phyloP scores from a whole-genome alignment of 768 basidiomycete genomes.

The Serendipita sp. region DNA sequence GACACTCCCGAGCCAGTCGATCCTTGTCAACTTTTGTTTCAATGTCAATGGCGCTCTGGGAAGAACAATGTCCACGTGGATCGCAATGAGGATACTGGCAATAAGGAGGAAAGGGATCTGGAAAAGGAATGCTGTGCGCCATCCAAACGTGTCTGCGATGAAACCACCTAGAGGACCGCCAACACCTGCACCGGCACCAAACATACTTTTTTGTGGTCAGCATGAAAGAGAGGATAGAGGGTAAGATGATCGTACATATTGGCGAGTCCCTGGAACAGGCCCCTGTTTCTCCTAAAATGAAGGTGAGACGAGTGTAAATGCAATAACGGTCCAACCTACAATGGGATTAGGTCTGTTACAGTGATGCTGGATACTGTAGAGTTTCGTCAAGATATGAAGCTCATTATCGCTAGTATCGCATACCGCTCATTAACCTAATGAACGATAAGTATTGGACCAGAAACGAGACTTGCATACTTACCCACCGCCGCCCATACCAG shows the following conservation, averaged over 20 bases:
- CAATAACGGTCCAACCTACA: constrained; percentile 32
- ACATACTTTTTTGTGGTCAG: constrained; percentile 36
- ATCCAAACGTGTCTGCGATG: constrained; percentile 73
- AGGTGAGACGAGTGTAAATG: constrained; percentile 3
- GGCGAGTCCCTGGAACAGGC: constrained; percentile 80
- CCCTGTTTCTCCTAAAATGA: constrained; percentile 53
- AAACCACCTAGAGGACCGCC: constrained; percentile 73
- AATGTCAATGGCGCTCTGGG: constrained; percentile 43
- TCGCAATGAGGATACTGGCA: constrained; percentile 50
- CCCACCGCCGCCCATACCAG: constrained; percentile 89
- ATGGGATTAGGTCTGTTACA: constrained; percentile 74
- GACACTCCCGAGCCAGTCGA: constrained; percentile 72
- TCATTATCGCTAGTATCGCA: too few species aligned
- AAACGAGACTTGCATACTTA: constrained; percentile 24
- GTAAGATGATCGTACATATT: constrained; percentile 44
- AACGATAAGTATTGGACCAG: too few species aligned
- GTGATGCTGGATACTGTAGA: constrained; percentile 59
- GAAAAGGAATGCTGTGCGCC: constrained; percentile 74
- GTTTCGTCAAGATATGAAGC: neutral
- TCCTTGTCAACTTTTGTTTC: constrained; percentile 50
- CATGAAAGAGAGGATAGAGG: neutral
- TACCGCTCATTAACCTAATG: constrained; percentile 68
- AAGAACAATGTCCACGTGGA: constrained; percentile 64
- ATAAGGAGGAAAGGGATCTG: constrained; percentile 68
- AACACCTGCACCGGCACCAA: constrained; percentile 52